Evolutionary conservation across 106 monocot genomes (phyloP), one percentile per base, ranked within the genome.

Genomic region (Phalaenopsis equestris): DNA sequence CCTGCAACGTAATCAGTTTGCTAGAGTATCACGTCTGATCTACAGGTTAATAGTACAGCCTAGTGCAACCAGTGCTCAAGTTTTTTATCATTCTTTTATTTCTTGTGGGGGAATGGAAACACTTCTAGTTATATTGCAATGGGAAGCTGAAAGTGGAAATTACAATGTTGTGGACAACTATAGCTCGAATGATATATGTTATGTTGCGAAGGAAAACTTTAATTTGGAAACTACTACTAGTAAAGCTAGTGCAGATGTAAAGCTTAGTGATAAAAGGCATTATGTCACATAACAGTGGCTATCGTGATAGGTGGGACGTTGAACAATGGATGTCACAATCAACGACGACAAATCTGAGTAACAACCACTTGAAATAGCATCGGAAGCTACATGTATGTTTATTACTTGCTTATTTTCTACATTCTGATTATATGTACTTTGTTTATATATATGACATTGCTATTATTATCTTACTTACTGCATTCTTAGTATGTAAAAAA

Each of bases 1-100:
- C 78, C 94, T 89, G 72, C 98, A 99, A 78, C 91, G 91, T 67
- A 99, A 99, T 88, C 81, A 99, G 98, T 92, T 94, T 86, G 92
- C 94, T 30, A 89, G 98, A 80, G 92, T 99, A 57, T 79, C 94
- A 89, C 94, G 93, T 84, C 87, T 99, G 64, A 88, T 99, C 41
- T 99, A 93, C 77, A 95, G 94, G 57, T 87, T 99, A 77, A 84
- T 94, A 23, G 94, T 92, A 4, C 98, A 99, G 75, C 98, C 98
- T 68, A 99, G 94, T 78, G 81, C 88, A 58, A 84, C 89, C 37
- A 86, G 87, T 70, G 89, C 92, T 83, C 76, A 91, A 75, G 77
- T 79, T 45, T 99, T 99, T 91, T 87, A 92, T 42, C 88, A 99
- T 37, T 85, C 92, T 80, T 99, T 99, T 76, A 87, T 99, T 64